Evolutionary conservation across 345 rosid species (phyloP), one percentile per base, ranked within the genome.

Genomic region (Aquilaria sinensis): DNA sequence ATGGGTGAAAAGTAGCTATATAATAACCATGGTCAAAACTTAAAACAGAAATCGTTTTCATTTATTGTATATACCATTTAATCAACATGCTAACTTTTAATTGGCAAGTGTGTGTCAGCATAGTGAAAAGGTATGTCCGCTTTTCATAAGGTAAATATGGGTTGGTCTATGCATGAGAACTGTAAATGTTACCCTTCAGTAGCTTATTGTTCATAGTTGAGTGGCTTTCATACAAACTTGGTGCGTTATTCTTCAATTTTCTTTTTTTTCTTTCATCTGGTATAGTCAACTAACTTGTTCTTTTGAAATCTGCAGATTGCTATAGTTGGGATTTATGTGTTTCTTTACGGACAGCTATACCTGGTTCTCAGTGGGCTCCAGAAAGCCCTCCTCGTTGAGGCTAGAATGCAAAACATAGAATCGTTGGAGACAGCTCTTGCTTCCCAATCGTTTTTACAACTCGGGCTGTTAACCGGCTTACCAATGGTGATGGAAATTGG

Each of bases 401-500:
- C 98, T 41, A 88, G 81, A 71, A 72, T 86, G 77, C 77, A 83
- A 59, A 83, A 93, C 72, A 88, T 93, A 65, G 73, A 81, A 57
- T 90, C 98, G 59, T 52, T 93, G 68, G 97, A 93, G 77, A 88
- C 97, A 56, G 98, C 98, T 71, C 94, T 93, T 50, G 97, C 97
- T 56, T 90, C 98, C 67, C 98, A 93, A 60, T 93, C 98, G 47
- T 93, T 93, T 80, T 78, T 93, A 70, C 98, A 93, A 80, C 90
- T 93, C 33, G 98, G 98, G 23, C 97, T 93, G 61, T 78, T 93
- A 62, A 93, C 98, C 0, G 98, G 98, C 69, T 75, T 93, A 53
- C 98, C 98, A 48, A 93, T 93, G 98, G 96, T 93, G 69, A 90
- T 93, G 98, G 98, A 93, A 72, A 82, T 93, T 29, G 98, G 94